phyloP scores from a whole-genome alignment of 2,329 filamentous ascomycete genomes.

The Madurella fahalii region DNA sequence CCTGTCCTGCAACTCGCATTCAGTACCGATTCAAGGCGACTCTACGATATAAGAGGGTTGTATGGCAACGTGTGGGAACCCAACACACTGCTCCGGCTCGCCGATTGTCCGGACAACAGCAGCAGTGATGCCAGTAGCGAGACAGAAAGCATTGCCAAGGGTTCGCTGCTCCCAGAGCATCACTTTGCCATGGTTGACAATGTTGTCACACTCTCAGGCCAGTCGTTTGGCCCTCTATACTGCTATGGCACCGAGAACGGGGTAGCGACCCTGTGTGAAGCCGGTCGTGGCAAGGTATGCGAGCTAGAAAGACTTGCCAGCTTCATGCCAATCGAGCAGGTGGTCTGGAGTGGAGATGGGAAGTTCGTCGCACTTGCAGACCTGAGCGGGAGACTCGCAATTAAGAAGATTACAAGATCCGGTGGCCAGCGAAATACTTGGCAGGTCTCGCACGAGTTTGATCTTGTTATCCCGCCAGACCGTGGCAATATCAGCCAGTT shows the following conservation, averaged over 20 bases:
- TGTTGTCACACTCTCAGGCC: constrained; percentile 1
- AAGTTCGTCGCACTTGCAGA: background rate
- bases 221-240: constrained; percentile 6
- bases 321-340: constrained; percentile 4
- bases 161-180: background rate
- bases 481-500: constrained; percentile 4
- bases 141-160: background rate
- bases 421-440: background rate
- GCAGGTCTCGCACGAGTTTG: background rate
- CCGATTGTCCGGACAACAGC: constrained; percentile 10
- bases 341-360: constrained; percentile 11
- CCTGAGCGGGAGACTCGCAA: background rate
- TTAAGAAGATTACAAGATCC: background rate
- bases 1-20: constrained; percentile 17
- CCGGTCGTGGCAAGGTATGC: constrained; percentile 1
- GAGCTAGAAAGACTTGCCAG: background rate
- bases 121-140: background rate
- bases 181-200: background rate
- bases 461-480: background rate
- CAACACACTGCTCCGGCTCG: constrained; percentile 18
- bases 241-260: constrained; percentile 13
- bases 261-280: constrained; percentile 4
- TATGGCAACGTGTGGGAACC: constrained; percentile 28
- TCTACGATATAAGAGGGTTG: constrained; percentile 23
- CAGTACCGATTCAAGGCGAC: constrained; percentile 20